phyloP scores from a whole-genome alignment of 768 basidiomycete species.

The Lepiota subincarnata region DNA sequence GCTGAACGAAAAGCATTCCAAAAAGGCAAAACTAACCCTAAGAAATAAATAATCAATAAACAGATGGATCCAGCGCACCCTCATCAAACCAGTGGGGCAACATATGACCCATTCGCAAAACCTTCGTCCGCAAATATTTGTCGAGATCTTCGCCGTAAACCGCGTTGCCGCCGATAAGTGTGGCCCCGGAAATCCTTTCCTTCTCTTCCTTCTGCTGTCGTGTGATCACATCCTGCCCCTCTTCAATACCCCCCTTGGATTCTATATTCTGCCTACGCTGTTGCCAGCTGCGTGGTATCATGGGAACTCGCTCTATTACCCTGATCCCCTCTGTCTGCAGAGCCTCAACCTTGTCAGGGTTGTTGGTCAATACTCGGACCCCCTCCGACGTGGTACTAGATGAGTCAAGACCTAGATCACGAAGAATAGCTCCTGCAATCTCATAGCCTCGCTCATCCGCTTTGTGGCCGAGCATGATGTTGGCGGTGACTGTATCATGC shows the following conservation, averaged over 20 bases:
- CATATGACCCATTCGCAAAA: conserved; percentile 97
- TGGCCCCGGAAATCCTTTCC: conserved; percentile 56
- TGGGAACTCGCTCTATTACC: conserved; percentile 82
- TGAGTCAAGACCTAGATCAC: conserved; percentile 75
- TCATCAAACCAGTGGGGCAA: conserved; percentile 55
- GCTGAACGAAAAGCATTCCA: neutral
- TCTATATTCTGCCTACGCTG: conserved; percentile 30
- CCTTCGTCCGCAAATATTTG: conserved; percentile 92
- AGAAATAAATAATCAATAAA: conserved; percentile 18
- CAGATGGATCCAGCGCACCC: conserved; percentile 16
- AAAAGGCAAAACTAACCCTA: neutral
- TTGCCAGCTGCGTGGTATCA: conserved; percentile 93
- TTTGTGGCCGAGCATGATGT: conserved; percentile 89
- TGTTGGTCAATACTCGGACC: conserved; percentile 88
- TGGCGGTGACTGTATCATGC: conserved; percentile 98
- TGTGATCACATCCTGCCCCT: conserved; percentile 14
- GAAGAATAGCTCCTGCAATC: conserved; percentile 84
- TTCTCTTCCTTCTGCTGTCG: conserved; percentile 25
- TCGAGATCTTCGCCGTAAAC: conserved; percentile 85
- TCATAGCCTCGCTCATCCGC: conserved; percentile 95
- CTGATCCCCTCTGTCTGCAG: conserved; percentile 78
- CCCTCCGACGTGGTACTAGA: conserved; percentile 41
- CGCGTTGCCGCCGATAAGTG: conserved; percentile 74
- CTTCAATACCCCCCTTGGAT: conserved; percentile 18
- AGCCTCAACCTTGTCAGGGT: conserved; percentile 94